Evolutionary conservation across 2,329 filamentous ascomycete species (phyloP).

Genomic region (Diaporthe citri): DNA sequence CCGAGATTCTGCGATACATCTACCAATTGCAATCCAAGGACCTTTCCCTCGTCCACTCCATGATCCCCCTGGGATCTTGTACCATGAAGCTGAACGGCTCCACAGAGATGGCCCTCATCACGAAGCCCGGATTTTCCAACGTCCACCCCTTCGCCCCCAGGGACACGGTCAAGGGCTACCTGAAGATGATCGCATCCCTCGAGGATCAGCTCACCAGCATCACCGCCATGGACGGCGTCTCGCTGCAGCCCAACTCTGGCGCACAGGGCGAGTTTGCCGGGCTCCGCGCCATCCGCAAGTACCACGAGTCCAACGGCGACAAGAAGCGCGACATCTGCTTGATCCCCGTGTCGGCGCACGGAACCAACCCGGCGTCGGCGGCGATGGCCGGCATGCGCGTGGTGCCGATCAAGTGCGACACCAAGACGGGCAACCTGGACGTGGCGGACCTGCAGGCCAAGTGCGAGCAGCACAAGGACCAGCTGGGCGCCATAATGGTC

Average conservation of each 20-base stretch:
- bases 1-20: conserved; percentile 93
- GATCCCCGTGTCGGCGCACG: conserved; percentile 94
- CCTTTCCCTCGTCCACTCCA: conserved; percentile 92
- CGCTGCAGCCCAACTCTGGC: conserved; percentile 94
- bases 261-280: conserved; percentile 96
- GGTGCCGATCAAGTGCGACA: conserved; percentile 91
- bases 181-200: conserved; percentile 77
- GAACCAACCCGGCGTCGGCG: conserved; percentile 94
- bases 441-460: conserved; percentile 87
- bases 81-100: conserved; percentile 99
- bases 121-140: conserved; percentile 79
- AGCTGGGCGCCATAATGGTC: conserved; percentile 94
- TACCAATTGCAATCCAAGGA: conserved; percentile 94
- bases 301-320: conserved; percentile 75
- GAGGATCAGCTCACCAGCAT: conserved; percentile 82
- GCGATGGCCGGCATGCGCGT: conserved; percentile 97
- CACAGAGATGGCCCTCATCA: conserved; percentile 90
- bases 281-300: conserved; percentile 88
- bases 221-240: conserved; percentile 91
- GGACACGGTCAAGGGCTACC: conserved; percentile 76
- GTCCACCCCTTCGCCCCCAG: conserved; percentile 84
- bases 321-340: conserved; percentile 90
- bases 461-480: conserved; percentile 86
- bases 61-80: conserved; percentile 97
- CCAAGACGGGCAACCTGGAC: conserved; percentile 89